These are phyloP conservation scores for Parmelia sp. DNA, from an alignment of 495 filamentous ascomycete species.

Conservation along the genomic window DNA sequence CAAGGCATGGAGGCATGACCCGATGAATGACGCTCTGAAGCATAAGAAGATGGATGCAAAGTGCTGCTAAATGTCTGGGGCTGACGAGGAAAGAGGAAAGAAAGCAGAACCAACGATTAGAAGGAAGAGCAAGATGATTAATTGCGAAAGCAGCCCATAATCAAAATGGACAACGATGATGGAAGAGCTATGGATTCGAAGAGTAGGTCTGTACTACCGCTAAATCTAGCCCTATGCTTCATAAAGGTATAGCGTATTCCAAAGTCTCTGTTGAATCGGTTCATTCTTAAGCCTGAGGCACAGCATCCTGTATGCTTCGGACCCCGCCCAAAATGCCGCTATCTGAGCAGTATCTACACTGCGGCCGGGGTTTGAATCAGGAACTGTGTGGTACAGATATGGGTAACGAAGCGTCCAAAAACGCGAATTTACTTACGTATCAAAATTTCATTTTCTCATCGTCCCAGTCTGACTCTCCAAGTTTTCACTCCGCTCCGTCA, in stretches of 20 bases:
- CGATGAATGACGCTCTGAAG: neutral
- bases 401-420: neutral
- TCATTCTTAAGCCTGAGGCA: neutral
- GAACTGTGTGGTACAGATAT: neutral
- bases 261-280: neutral
- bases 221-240: neutral
- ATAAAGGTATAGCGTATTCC: neutral
- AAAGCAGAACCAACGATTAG: no score
- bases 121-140: neutral
- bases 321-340: neutral
- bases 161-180: neutral
- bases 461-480: neutral
- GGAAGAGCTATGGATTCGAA: neutral
- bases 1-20: neutral
- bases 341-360: neutral
- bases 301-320: no score
- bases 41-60: neutral
- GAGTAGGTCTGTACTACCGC: neutral
- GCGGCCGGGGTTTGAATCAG: neutral
- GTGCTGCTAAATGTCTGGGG: neutral
- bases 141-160: neutral
- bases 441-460: neutral
- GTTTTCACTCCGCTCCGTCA: slow-evolving; percentile 18
- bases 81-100: neutral
- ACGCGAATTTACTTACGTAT: neutral